Base-by-base conservation (phyloP, 169 alveolate genomes). In the Condylostoma magnum region DNA sequence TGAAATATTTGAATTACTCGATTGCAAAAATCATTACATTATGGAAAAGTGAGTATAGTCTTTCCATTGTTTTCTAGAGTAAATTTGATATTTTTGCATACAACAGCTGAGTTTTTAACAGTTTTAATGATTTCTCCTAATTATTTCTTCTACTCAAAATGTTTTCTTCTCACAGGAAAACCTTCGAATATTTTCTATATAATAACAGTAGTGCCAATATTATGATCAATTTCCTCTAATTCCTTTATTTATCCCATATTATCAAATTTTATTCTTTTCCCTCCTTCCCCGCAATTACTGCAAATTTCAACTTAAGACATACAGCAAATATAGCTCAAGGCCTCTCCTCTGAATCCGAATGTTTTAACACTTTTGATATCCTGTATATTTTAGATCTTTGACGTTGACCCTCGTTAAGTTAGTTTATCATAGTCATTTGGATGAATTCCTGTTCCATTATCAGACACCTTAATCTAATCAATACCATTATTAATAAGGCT, bases 341-440 rank as follows among this genome's bases (percentile, higher is more conserved):
- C 98, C 70, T 91, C 96, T 4, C 98, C 99, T 83, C 99, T 75
- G 79, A 98, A 98, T 0, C 99, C 99, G 51, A 95, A 84, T 22
- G 99, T 93, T 38, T 80, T 82, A 6, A 97, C 85, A 6, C 82
- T 68, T 72, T 86, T 90, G 27, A 98, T 83, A 68, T 95, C 98
- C 34, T 95, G 95, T 74, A 96, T 94, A 44, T 78, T 87, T 27
- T 80, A 68, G 18, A 98, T 83, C 76, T 98, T 98, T 20, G 99
- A 95, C 1, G 99, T 98, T 31, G 97, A 89, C 22, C 96, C 97
- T 41, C 96, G 76, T 50, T 70, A 83, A 18, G 88, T 79, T 28
- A 82, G 46, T 1, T 31, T 47, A 43, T 63, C 72, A 41, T 71
- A 73, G 60, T 63, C 55, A 18, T 30, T 41, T 27, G 75, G 46